Evolutionary conservation across 768 basidiomycete species (phyloP), one percentile per base, ranked within the genome.

Genomic region (Macrocybe gigantea): DNA sequence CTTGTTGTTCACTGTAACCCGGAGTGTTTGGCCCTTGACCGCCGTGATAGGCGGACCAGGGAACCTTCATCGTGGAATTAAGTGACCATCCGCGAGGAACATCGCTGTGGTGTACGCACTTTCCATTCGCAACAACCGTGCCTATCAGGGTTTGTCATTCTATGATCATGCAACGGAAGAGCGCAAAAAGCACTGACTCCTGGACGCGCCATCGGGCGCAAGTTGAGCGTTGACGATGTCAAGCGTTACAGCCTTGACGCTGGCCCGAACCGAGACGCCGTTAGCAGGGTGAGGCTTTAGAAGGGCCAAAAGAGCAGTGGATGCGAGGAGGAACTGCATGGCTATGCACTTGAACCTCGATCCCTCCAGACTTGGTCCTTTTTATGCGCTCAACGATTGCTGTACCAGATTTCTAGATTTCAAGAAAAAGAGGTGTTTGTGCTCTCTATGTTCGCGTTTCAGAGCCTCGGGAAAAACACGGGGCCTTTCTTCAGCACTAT

Each of bases 41-140:
- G 57, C 59, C 5, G 53, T 59, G 53, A 81, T 73, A 41, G 73
- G 53, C 6, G 79, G 79, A 5, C 75, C 79, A 12, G 79, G 79
- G 51, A 59, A 64, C 32, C 59, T 62, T 38, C 10, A 33, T 37
- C 63, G 15, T 66, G 14, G 72, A 69, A 42, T 33, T 50, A 39
- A 39, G 33, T 36, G 38, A 41, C 29, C 29, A 14, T 44, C 45
- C 44, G 47, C 31, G 29, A 31, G 13, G 15, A 15, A 41, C 34
- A 22, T 39, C 31, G 11, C 10, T 7, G 22, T 38, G 12, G 15
- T 33, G 14, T 40, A 48, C 49, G 30, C 50, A 61, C 60, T 54
- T 50, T 33, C 61, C 61, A 30, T 60, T 60, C 33, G 56, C 60
- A 38, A 55, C 50, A 31, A 60, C 39, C 33, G 55, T 60, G 41